phyloP scores from a whole-genome alignment of 495 filamentous ascomycete genomes.

The Penicillium maclennaniae region DNA sequence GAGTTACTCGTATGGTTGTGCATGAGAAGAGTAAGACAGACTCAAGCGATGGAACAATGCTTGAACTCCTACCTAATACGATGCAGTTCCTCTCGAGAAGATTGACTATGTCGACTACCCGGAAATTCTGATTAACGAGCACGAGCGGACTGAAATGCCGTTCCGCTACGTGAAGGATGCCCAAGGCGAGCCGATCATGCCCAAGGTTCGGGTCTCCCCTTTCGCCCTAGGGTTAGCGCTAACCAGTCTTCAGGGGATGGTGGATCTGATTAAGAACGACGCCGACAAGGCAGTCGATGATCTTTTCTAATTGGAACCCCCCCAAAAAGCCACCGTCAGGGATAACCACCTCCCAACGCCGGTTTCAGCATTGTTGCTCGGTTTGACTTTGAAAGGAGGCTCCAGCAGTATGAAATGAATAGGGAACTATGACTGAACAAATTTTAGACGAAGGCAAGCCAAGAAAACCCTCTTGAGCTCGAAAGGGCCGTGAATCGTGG shows the following conservation, averaged over 20 bases:
- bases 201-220: conserved; percentile 55
- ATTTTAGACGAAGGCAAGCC: not conserved
- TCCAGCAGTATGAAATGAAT: not conserved
- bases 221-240: not conserved
- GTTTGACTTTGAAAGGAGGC: not conserved
- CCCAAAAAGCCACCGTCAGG: not conserved
- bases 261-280: conserved; percentile 89
- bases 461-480: not conserved
- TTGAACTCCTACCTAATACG: not conserved
- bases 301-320: conserved; percentile 53
- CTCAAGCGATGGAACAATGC: not conserved
- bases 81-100: conserved; percentile 63
- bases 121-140: conserved; percentile 80
- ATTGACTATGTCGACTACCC: conserved; percentile 83
- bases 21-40: conserved; percentile 66
- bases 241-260: conserved; percentile 66
- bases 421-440: not conserved
- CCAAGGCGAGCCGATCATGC: conserved; percentile 82
- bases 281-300: conserved; percentile 88
- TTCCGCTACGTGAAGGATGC: conserved; percentile 85
- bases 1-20: conserved; percentile 85
- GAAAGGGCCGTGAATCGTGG: not conserved
- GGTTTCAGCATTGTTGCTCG: not conserved
- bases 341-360: not conserved
- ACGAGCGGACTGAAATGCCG: conserved; percentile 94